Percentiles rank a stretch among this genome's conserved stretches.
Conservation (phyloP, 306 rosid species). For the Prinsepia uniflora region DNA sequence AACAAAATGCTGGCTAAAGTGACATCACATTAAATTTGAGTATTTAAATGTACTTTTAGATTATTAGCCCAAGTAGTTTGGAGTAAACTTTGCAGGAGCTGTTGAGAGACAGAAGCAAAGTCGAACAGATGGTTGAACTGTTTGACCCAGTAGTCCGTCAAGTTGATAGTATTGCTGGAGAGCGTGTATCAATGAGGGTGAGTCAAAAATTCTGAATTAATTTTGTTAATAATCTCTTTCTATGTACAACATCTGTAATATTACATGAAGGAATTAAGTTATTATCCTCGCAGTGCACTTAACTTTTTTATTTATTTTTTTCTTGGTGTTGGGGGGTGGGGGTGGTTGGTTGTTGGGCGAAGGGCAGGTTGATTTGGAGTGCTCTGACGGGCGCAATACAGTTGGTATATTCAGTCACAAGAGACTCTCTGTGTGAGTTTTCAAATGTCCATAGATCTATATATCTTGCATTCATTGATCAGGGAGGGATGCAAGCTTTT, state of each 20-base stretch:
- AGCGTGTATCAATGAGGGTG: constrained; percentile 93
- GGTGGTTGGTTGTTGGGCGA: background rate
- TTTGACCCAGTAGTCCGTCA: constrained; percentile 85
- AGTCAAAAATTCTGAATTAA: constrained; percentile 14
- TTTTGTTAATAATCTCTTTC: background rate
- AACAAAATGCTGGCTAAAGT: background rate
- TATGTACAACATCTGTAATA: background rate
- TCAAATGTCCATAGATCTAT: background rate
- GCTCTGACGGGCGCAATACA: constrained; percentile 65
- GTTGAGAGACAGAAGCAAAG: constrained; percentile 72
- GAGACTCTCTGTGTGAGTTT: constrained; percentile 64
- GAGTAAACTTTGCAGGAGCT: constrained; percentile 52
- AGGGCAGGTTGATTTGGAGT: constrained; percentile 81
- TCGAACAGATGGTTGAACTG: constrained; percentile 60
- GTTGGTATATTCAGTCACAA: constrained; percentile 76
- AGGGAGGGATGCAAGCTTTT: background rate
- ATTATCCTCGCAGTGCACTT: background rate
- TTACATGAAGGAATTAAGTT: background rate
- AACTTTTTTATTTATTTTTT: background rate
- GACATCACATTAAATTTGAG: background rate
- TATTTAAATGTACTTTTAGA: background rate
- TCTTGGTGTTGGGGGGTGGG: background rate
- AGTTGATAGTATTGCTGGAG: constrained; percentile 75
- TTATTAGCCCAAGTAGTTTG: background rate
- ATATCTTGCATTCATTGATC: background rate